Percentiles rank a stretch among this genome's conserved stretches.
Conservation (phyloP, 1,284 basidiomycete genomes). For the Trichosporon ovoides region DNA sequence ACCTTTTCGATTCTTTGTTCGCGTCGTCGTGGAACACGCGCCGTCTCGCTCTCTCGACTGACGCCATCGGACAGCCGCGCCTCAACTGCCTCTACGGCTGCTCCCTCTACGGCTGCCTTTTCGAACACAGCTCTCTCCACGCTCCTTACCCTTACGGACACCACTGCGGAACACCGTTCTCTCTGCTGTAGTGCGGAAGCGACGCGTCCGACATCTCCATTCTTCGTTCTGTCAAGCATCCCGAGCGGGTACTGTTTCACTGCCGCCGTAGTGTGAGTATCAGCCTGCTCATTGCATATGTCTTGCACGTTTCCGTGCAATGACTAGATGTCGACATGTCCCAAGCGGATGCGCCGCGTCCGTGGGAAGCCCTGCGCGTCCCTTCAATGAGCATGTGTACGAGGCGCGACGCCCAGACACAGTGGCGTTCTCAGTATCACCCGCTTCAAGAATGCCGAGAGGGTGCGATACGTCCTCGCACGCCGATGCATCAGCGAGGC, state of each 20-base stretch:
- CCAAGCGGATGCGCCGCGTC: background rate
- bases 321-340: background rate
- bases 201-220: too few relatives aligned
- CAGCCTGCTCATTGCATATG: background rate
- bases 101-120: too few relatives aligned
- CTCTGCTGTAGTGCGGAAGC: too few relatives aligned
- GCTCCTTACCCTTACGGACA: too few relatives aligned
- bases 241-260: background rate
- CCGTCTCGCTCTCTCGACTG: too few relatives aligned
- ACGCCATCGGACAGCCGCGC: too few relatives aligned
- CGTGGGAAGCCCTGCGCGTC: background rate
- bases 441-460: background rate
- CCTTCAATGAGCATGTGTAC: background rate
- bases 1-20: too few relatives aligned
- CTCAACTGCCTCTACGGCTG: too few relatives aligned
- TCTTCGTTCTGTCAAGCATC: background rate
- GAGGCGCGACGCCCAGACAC: slow-evolving; percentile 1
- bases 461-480: background rate
- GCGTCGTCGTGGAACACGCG: too few relatives aligned
- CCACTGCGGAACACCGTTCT: too few relatives aligned
- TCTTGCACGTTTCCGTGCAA: background rate
- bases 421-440: slow-evolving; percentile 4
- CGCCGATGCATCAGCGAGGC: background rate
- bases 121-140: too few relatives aligned
- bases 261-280: background rate